Evolutionary conservation across 2,329 filamentous ascomycete genomes (phyloP).

Genomic region (Salinomyces thailandicus): DNA sequence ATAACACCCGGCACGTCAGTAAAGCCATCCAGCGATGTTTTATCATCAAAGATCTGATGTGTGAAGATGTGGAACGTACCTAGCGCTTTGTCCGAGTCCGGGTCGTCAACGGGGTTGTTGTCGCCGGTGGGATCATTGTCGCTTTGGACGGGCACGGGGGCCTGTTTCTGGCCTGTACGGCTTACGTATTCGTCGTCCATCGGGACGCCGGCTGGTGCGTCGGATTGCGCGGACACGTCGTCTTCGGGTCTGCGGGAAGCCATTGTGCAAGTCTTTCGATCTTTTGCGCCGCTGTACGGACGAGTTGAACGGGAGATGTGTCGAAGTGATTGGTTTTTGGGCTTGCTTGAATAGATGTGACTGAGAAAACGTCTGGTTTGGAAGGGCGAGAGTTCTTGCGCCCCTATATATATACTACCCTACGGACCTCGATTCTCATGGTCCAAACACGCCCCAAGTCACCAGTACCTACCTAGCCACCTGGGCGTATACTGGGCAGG

Average conservation of each 20-base stretch:
- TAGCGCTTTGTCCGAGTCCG: constrained; percentile 39
- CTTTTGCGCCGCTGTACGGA: too few species aligned
- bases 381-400: neutral
- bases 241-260: neutral
- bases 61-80: constrained; percentile 19
- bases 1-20: too few species aligned
- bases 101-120: constrained; percentile 30
- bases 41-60: too few species aligned
- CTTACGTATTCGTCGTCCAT: constrained; percentile 37
- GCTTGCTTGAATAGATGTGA: neutral
- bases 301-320: too few species aligned
- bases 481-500: too few species aligned
- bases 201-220: constrained; percentile 24
- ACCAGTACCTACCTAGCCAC: too few species aligned
- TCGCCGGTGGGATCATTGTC: constrained; percentile 38
- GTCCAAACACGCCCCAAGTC: too few species aligned
- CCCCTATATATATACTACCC: too few species aligned
- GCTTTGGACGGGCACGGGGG: constrained; percentile 38
- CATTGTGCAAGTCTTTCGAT: neutral
- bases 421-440: too few species aligned
- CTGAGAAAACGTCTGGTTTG: neutral
- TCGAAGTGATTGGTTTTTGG: too few species aligned
- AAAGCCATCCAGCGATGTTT: too few species aligned
- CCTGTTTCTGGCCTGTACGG: constrained; percentile 37
- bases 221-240: neutral